phyloP scores from a whole-genome alignment of 2,329 filamentous ascomycete species.

The Exophiala sp. region DNA sequence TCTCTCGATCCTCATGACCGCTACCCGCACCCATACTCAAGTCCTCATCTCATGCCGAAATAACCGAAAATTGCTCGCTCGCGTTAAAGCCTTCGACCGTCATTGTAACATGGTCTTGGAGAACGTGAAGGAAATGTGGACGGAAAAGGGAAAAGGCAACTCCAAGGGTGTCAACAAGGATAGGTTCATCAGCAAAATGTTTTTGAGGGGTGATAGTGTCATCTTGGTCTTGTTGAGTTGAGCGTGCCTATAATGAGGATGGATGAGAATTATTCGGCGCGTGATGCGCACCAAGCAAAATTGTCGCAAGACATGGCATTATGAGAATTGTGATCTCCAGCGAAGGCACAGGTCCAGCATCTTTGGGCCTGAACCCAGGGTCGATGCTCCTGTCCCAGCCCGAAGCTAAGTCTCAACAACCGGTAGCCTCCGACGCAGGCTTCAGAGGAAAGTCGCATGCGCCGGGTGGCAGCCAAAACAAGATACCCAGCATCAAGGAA shows the following conservation, averaged over 20 bases:
- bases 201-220: constrained; percentile 79
- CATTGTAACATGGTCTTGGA: constrained; percentile 99
- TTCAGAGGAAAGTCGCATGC: not conserved
- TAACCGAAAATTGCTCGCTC: constrained; percentile 94
- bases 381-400: no score
- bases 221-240: constrained; percentile 80
- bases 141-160: constrained; percentile 76
- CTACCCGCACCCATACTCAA: constrained; percentile 88
- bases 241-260: constrained; percentile 21
- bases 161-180: constrained; percentile 98
- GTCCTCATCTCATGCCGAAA: constrained; percentile 96
- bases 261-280: not conserved
- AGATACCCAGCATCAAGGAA: constrained; percentile 7
- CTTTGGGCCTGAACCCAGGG: no score
- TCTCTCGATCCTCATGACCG: constrained; percentile 91
- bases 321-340: not conserved
- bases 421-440: not conserved
- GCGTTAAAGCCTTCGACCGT: constrained; percentile 96
- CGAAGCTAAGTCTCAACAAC: not conserved
- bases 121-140: constrained; percentile 99
- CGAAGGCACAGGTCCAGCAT: not conserved
- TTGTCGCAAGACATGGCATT: not conserved
- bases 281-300: not conserved
- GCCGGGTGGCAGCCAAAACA: not conserved
- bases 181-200: constrained; percentile 97